Evolutionary conservation across 2,329 filamentous ascomycete genomes (phyloP).

Genomic region (Trichophyton rubrum): DNA sequence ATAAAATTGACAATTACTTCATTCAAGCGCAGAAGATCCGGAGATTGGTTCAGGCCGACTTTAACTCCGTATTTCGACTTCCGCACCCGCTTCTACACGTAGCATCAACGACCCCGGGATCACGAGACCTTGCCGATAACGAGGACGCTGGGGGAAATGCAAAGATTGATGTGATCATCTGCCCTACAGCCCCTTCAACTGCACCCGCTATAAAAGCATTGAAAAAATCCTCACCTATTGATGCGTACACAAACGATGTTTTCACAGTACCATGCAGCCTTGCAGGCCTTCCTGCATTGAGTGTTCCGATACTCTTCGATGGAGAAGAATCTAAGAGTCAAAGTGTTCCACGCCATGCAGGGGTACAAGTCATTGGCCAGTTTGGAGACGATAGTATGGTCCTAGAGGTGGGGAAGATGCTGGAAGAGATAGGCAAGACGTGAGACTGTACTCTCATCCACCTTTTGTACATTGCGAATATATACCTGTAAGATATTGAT

Average conservation of each 20-base stretch:
- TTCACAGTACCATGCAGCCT: slow-evolving; percentile 92
- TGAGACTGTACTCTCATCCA: not conserved
- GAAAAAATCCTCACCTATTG: slow-evolving; percentile 38
- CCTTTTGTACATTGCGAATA: not conserved
- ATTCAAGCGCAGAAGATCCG: slow-evolving; percentile 83
- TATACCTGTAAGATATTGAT: not conserved
- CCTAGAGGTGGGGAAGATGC: slow-evolving; percentile 26
- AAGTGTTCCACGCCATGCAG: slow-evolving; percentile 19
- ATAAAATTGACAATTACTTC: slow-evolving; percentile 93
- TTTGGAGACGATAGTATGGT: slow-evolving; percentile 36
- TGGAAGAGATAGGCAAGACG: slow-evolving; percentile 17
- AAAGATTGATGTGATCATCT: slow-evolving; percentile 69
- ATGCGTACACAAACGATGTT: slow-evolving; percentile 83
- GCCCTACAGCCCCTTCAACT: slow-evolving; percentile 69
- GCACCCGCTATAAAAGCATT: slow-evolving; percentile 55
- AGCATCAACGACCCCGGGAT: not conserved
- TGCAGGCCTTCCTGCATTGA: slow-evolving; percentile 79
- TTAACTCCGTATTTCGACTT: slow-evolving; percentile 62
- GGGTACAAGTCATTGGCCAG: slow-evolving; percentile 38
- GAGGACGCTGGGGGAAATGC: slow-evolving; percentile 22
- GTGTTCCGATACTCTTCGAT: slow-evolving; percentile 48
- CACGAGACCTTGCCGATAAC: not conserved
- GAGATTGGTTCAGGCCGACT: slow-evolving; percentile 71
- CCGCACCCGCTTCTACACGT: slow-evolving; percentile 49
- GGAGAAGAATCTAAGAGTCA: not conserved